Percentiles rank a stretch among this genome's conserved stretches.
Conservation (phyloP, 495 filamentous ascomycete species). For the Trichoderma reesei region DNA sequence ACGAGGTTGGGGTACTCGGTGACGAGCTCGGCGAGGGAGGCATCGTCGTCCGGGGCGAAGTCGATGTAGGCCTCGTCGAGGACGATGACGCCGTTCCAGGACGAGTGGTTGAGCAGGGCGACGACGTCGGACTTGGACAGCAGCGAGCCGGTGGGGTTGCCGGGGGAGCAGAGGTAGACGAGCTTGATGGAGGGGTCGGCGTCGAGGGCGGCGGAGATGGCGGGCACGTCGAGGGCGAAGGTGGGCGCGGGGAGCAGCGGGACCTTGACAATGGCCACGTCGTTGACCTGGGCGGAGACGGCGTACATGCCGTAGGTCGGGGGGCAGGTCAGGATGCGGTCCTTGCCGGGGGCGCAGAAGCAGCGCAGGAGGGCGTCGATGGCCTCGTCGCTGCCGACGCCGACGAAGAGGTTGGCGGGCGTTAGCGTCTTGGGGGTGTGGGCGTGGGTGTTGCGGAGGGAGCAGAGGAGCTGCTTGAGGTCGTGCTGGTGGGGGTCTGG, state of each 20-base stretch:
- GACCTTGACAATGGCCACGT: conserved; percentile 74
- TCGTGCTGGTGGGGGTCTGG: conserved; percentile 88
- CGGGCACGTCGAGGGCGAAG: conserved; percentile 62
- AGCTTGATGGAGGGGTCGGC: conserved; percentile 64
- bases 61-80: conserved; percentile 97
- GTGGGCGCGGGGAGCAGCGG: conserved; percentile 50
- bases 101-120: conserved; percentile 70
- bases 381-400: conserved; percentile 91
- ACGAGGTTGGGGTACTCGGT: conserved; percentile 91
- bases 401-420: conserved; percentile 82
- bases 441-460: conserved; percentile 73
- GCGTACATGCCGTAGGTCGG: conserved; percentile 98
- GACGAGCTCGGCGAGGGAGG: conserved; percentile 87
- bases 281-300: conserved; percentile 89
- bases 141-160: conserved; percentile 80
- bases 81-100: conserved; percentile 90
- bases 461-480: conserved; percentile 79
- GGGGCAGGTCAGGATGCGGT: conserved; percentile 87
- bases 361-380: conserved; percentile 88
- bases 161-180: conserved; percentile 84
- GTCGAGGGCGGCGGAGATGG: conserved; percentile 55
- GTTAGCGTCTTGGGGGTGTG: conserved; percentile 67
- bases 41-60: conserved; percentile 52
- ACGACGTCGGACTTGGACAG: conserved; percentile 67
- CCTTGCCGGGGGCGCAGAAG: conserved; percentile 79